A percentile compares a stretch with the other conserved stretches of the same genome.
phyloP scores from a whole-genome alignment of 1,284 basidiomycete genomes.

The Melampsora americana region DNA sequence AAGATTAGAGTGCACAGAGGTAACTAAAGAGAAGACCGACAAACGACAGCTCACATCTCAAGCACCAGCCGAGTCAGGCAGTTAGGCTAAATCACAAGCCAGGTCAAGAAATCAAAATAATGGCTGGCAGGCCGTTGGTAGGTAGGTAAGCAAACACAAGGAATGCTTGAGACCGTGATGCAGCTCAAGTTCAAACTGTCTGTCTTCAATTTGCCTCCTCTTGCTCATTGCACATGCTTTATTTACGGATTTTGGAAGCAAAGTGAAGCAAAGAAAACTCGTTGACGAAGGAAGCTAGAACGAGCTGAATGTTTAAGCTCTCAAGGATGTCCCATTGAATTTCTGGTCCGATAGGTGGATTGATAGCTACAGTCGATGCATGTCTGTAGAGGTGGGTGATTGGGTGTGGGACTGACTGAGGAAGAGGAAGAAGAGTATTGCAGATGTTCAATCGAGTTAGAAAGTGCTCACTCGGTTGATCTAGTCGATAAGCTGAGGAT shows the following conservation, averaged over 20 bases:
- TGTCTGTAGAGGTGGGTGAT: conserved; percentile 1
- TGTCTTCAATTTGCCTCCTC: not conserved
- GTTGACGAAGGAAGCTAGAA: no score
- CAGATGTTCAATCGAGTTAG: not conserved
- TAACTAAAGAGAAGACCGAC: not conserved
- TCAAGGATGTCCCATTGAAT: no score
- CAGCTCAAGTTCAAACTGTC: not conserved
- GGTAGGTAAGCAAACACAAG: not conserved
- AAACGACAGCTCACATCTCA: not conserved
- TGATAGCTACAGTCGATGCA: not conserved
- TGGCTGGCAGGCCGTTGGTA: not conserved
- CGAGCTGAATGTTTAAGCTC: no score
- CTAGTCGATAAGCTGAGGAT: no score
- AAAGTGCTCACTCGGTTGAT: not conserved
- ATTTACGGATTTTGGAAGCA: not conserved
- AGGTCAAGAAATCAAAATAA: not conserved
- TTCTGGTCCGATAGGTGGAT: conserved; percentile 1
- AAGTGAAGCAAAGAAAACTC: no score
- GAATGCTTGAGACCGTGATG: not conserved
- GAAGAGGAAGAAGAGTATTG: not conserved
- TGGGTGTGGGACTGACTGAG: not conserved
- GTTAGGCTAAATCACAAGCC: not conserved
- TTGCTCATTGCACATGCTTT: not conserved
- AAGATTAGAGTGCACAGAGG: not conserved
- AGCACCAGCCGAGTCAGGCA: no score